Evolutionary conservation across 768 basidiomycete genomes (phyloP).

Genomic region (Fomitopsis serialis): DNA sequence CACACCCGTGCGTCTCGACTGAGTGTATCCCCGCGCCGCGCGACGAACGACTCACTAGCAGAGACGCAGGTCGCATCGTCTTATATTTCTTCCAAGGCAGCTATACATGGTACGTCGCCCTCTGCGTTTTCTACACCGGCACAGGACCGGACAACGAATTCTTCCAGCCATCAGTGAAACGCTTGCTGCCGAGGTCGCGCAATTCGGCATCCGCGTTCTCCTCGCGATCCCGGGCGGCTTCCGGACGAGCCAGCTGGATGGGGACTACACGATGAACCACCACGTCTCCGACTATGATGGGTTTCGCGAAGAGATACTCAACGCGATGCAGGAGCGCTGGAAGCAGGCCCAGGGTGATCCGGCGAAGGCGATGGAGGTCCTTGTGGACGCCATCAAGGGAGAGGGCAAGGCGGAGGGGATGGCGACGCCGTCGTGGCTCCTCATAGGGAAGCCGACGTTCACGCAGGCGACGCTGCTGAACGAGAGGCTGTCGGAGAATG

Average conservation of each 20-base stretch:
- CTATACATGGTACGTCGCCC: slow-evolving; percentile 18
- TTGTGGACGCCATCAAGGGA: slow-evolving; percentile 23
- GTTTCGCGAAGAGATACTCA: slow-evolving; percentile 5
- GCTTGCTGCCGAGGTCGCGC: slow-evolving; percentile 18
- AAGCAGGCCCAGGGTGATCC: slow-evolving; percentile 17
- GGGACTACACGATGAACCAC: neutral
- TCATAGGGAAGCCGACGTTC: too few relatives aligned
- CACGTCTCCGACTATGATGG: slow-evolving; percentile 16
- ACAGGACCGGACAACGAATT: too few relatives aligned
- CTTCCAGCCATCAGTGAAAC: slow-evolving; percentile 20
- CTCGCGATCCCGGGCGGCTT: slow-evolving; percentile 22
- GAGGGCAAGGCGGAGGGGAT: slow-evolving; percentile 19
- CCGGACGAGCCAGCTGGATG: slow-evolving; percentile 4
- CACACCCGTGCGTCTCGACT: slow-evolving; percentile 21
- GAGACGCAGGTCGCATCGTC: slow-evolving; percentile 9
- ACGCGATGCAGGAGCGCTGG: neutral
- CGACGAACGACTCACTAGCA: too few relatives aligned
- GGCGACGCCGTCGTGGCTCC: too few relatives aligned
- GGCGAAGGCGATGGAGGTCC: slow-evolving; percentile 17
- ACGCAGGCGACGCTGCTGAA: too few relatives aligned
- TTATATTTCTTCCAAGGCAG: slow-evolving; percentile 22
- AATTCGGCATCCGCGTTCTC: slow-evolving; percentile 21
- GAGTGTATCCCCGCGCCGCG: neutral
- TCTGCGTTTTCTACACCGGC: too few relatives aligned
- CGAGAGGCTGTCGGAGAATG: too few relatives aligned